A percentile compares a stretch with the other conserved stretches of the same genome.
phyloP scores from a whole-genome alignment of 2,329 filamentous ascomycete species.

The Annulohypoxylon truncatum region DNA sequence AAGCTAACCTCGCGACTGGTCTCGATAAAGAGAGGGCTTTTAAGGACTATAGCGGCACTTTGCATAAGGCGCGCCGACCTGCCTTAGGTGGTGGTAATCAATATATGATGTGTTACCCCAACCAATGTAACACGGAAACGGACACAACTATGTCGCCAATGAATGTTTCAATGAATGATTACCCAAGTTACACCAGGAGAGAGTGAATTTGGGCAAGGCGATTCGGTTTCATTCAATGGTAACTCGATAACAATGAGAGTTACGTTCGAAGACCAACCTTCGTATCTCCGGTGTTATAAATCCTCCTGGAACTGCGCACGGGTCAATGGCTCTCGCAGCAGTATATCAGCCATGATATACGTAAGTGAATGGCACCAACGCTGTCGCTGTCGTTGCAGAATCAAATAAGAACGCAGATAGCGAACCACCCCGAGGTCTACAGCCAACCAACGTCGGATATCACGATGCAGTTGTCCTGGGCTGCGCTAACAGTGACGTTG shows the following conservation, averaged over 20 bases:
- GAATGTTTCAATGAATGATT: background rate
- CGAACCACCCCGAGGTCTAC: constrained; percentile 4
- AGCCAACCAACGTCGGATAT: constrained; percentile 2
- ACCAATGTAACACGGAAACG: background rate
- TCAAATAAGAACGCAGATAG: constrained; percentile 13
- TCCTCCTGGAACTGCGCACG: constrained; percentile 9
- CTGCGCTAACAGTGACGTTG: background rate
- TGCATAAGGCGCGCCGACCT: background rate
- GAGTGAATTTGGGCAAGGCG: background rate
- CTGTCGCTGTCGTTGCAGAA: constrained; percentile 9
- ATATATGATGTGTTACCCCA: background rate
- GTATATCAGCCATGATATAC: constrained; percentile 17
- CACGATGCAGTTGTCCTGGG: background rate
- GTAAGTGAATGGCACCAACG: background rate
- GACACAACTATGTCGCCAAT: background rate
- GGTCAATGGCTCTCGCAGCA: constrained; percentile 9
- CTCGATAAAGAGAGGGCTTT: constrained; percentile 9
- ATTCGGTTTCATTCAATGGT: constrained; percentile 5
- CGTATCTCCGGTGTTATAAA: constrained; percentile 22
- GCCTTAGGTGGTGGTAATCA: background rate
- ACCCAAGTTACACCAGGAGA: background rate
- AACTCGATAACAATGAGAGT: constrained; percentile 15
- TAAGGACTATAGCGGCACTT: constrained; percentile 7
- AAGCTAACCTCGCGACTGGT: constrained; percentile 6
- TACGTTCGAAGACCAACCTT: constrained; percentile 1